These are phyloP conservation scores for Apiospora sp. DNA, from an alignment of 2,329 filamentous ascomycete species.

Conservation along the genomic window DNA sequence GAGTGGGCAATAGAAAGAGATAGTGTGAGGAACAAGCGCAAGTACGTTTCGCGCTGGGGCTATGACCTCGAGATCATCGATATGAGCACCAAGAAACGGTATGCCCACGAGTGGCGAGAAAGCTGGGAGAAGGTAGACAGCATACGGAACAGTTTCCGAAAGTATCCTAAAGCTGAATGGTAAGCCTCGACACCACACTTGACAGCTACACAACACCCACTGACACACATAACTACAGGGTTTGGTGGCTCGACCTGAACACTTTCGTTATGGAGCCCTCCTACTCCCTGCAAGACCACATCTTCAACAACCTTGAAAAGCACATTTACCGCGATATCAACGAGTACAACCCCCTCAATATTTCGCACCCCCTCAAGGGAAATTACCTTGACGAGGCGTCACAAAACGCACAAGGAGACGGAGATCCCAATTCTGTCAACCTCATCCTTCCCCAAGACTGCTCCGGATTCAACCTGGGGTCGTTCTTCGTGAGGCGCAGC, in stretches of 20 bases:
- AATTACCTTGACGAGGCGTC: conserved; percentile 79
- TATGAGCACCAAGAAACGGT: conserved; percentile 98
- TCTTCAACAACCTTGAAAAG: conserved; percentile 81
- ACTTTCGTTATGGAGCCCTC: conserved; percentile 98
- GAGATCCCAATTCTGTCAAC: conserved; percentile 80
- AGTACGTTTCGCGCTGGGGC: conserved; percentile 86
- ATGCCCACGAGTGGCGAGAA: conserved; percentile 98
- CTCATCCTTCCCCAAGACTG: conserved; percentile 93
- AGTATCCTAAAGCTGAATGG: conserved; percentile 97
- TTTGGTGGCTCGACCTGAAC: conserved; percentile 99
- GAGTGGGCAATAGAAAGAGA: conserved; percentile 99
- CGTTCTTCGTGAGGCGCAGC: conserved; percentile 88
- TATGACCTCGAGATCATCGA: conserved; percentile 97
- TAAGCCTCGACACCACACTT: conserved; percentile 56
- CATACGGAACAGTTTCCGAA: conserved; percentile 85
- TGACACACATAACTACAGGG: conserved; percentile 63
- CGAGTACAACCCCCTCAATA: conserved; percentile 92
- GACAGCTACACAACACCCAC: neutral
- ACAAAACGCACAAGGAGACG: conserved; percentile 78
- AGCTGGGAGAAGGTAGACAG: conserved; percentile 99
- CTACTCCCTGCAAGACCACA: conserved; percentile 87
- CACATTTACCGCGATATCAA: conserved; percentile 96
- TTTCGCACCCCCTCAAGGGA: conserved; percentile 80
- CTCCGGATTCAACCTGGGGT: conserved; percentile 93
- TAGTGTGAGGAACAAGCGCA: conserved; percentile 93